Evolutionary conservation across 1,284 basidiomycete species (phyloP), one percentile per base, ranked within the genome.

Genomic region (Trametes pubescens): DNA sequence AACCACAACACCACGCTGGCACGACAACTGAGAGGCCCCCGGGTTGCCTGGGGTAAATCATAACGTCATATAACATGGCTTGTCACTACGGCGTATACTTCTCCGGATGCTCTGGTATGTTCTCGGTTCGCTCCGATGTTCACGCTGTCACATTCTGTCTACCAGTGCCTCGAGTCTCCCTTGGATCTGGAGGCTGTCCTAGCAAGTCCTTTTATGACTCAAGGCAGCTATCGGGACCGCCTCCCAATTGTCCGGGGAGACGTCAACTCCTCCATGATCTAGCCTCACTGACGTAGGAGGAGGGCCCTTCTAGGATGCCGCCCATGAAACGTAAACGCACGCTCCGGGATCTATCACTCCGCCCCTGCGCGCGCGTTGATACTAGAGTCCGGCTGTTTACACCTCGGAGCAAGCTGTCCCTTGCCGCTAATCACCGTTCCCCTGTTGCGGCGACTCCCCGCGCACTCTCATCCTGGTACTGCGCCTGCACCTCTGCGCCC

Each of bases 341-440:
- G 26, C 29, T 61, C 65, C 65, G 67, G 67, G 58, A 34, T 48
- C 47, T 54, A 51, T 62, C 48, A 55, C 54, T 35, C 67, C 58
- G 64, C 51, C 47, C 26, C 44, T 44, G 47, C 40, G 18, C 51
- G 59, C 55, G 56, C 43, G 56, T 38, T 64, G 62, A 65, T 64
- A 61, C 35, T 57, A 44, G 47, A 51, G 8, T 54, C 58, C 61
- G 54, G 58, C 35, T 53, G 37, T 51, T 38, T 22, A 2, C n/a
- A 35, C 32, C 60, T 51, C 59, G 52, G 59, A 64, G 59, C 34
- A 55, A 34, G 37, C 46, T 35, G 51, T 26, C 13, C 29, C 38
- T 21, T 54, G 34, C 55, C 63, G 67, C 65, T 49, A 29, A 69
- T 65, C 65, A 60, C 43, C 22, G 47, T 56, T 1, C 40, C 32